A percentile compares a stretch with the other conserved stretches of the same genome.
Conservation (phyloP, 768 basidiomycete genomes). For the Mycena polygramma region DNA sequence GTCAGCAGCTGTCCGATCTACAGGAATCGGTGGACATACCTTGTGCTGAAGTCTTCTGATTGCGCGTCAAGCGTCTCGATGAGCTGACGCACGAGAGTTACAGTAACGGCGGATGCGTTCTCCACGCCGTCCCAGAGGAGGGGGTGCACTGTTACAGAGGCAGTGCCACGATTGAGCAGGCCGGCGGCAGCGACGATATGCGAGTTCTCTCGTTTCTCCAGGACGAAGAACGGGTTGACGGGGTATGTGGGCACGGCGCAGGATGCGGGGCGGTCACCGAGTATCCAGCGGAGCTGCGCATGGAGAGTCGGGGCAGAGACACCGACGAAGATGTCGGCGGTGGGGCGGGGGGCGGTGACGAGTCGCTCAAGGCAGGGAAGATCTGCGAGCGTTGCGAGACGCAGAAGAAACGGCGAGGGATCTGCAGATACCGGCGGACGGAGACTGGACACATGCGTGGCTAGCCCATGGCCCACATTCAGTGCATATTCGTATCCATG, state of each 20-base stretch:
- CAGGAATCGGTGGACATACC: not conserved
- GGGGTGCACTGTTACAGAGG: not conserved
- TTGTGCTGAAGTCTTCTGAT: not conserved
- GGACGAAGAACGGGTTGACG: slow-evolving; percentile 9
- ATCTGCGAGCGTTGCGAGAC: slow-evolving; percentile 2
- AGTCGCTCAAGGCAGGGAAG: slow-evolving; percentile 10
- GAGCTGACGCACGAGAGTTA: not conserved
- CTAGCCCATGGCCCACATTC: slow-evolving; percentile 10
- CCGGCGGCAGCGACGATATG: slow-evolving; percentile 7
- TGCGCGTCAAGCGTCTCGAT: not conserved
- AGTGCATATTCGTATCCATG: slow-evolving; percentile 22
- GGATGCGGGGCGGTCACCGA: slow-evolving; percentile 6
- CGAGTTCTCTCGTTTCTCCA: not conserved
- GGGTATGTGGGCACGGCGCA: not conserved
- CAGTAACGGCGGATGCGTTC: slow-evolving; percentile 1
- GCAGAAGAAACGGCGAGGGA: not conserved
- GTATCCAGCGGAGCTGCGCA: slow-evolving; percentile 12
- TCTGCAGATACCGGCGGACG: not conserved
- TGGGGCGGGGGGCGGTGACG: slow-evolving; percentile 7
- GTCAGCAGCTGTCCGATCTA: not conserved
- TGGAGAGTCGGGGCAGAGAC: not conserved
- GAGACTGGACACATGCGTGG: slow-evolving; percentile 10
- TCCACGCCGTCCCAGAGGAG: slow-evolving; percentile 18
- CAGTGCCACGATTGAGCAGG: not conserved
- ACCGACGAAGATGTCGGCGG: not conserved